Conservation (phyloP, 768 basidiomycete species). For the Hygrocybe coccinea region DNA sequence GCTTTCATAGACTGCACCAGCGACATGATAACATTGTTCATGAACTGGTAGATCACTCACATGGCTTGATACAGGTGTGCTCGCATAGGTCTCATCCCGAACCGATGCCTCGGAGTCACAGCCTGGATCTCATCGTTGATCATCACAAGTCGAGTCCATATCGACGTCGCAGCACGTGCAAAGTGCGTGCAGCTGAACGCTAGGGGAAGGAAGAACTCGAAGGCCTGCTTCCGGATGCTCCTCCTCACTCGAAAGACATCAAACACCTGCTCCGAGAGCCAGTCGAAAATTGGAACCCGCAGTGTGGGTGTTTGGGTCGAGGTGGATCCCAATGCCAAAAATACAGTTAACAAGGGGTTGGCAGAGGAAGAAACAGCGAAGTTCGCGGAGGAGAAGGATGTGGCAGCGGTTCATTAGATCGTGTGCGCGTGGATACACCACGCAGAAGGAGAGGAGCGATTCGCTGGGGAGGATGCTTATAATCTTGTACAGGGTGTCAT, state of each 20-base stretch:
- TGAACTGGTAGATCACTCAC: constrained; percentile 41
- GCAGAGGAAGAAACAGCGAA: constrained; percentile 45
- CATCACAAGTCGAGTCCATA: constrained; percentile 32
- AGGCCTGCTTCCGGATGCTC: constrained; percentile 39
- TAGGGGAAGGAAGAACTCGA: constrained; percentile 42
- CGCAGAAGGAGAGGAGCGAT: constrained; percentile 33
- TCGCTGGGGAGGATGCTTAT: constrained; percentile 35
- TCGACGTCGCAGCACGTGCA: constrained; percentile 25
- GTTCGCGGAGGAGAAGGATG: constrained; percentile 38
- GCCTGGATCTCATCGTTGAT: constrained; percentile 29
- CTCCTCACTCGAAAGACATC: constrained; percentile 30
- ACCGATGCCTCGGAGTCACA: constrained; percentile 11
- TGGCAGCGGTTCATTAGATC: constrained; percentile 29
- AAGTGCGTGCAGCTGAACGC: constrained; percentile 41
- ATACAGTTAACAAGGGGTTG: constrained; percentile 33
- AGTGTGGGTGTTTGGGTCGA: constrained; percentile 27
- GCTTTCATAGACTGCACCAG: too few relatives aligned
- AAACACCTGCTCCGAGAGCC: constrained; percentile 43
- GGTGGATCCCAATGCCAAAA: constrained; percentile 38
- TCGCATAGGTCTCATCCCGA: constrained; percentile 9
- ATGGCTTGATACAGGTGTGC: neutral
- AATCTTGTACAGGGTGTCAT: constrained; percentile 35
- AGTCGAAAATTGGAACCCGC: constrained; percentile 45
- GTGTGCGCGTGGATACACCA: constrained; percentile 39
- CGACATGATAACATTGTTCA: constrained; percentile 46